These are phyloP conservation scores for Penicillium sp. DNA, from an alignment of 2,329 filamentous ascomycete species.

Conservation along the genomic window DNA sequence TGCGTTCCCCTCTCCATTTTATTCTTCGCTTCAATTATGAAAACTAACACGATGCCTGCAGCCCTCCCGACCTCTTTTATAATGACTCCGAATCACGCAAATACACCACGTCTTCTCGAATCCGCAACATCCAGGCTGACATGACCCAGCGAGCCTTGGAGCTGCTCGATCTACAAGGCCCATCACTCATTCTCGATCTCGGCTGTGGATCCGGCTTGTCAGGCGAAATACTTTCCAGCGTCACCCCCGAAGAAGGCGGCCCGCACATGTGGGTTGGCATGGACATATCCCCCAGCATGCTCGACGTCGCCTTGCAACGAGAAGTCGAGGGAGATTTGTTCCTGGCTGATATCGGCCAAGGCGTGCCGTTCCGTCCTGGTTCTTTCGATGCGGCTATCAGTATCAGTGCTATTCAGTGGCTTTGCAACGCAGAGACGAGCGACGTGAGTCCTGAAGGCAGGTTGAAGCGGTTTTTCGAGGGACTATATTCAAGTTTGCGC, in stretches of 20 bases:
- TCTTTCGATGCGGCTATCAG: conserved; percentile 92
- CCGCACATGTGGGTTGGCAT: conserved; percentile 97
- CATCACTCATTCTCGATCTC: conserved; percentile 91
- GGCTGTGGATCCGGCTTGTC: conserved; percentile 93
- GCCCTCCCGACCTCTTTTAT: conserved; percentile 95
- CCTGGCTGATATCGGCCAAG: conserved; percentile 91
- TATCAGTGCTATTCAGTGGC: conserved; percentile 96
- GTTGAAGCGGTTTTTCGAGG: conserved; percentile 83
- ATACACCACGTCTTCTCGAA: conserved; percentile 94
- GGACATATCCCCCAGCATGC: conserved; percentile 93
- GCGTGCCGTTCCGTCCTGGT: conserved; percentile 86
- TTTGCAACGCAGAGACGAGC: conserved; percentile 89
- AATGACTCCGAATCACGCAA: conserved; percentile 92
- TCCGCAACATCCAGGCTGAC: conserved; percentile 87
- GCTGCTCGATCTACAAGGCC: conserved; percentile 73
- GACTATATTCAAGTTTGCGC: conserved; percentile 77
- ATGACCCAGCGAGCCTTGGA: conserved; percentile 94
- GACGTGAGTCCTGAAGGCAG: conserved; percentile 77
- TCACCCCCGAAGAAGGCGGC: conserved; percentile 66
- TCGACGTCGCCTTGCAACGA: conserved; percentile 87
- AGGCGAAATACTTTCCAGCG: conserved; percentile 83
- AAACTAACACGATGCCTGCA: conserved; percentile 32
- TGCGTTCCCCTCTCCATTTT: conserved; percentile 42
- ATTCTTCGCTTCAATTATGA: conserved; percentile 19
- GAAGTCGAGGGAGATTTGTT: conserved; percentile 93